These are phyloP conservation scores for Aquilaria sinensis DNA, from an alignment of 345 rosid genomes.

Conservation along the genomic window DNA sequence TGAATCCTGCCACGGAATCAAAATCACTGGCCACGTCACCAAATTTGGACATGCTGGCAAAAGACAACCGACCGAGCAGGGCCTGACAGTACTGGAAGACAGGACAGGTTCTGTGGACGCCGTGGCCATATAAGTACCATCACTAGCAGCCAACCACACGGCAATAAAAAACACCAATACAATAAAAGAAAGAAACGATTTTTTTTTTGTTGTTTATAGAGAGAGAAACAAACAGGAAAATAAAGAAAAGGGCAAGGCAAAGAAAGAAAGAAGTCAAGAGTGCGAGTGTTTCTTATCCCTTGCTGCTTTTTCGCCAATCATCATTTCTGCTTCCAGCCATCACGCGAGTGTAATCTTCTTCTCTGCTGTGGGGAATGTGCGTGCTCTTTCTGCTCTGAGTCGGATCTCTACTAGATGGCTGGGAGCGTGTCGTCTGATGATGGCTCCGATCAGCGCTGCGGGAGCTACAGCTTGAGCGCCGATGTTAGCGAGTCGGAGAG, in stretches of 20 bases:
- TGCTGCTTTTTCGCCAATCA: conserved; percentile 2
- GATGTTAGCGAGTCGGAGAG: conserved; percentile 97
- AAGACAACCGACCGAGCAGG: too few species aligned
- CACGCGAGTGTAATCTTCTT: neutral
- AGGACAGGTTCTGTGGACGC: too few species aligned
- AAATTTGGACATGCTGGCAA: too few species aligned
- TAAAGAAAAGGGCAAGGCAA: too few species aligned
- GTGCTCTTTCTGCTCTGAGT: conserved; percentile 17
- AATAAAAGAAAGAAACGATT: too few species aligned
- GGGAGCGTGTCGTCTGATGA: conserved; percentile 71
- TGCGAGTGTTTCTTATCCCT: neutral
- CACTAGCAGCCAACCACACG: too few species aligned
- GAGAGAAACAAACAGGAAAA: neutral
- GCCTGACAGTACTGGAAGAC: too few species aligned
- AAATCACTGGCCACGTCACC: too few species aligned
- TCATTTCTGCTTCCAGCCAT: conserved; percentile 3
- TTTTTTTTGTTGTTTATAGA: neutral
- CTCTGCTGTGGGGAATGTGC: conserved; percentile 12
- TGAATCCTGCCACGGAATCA: too few species aligned
- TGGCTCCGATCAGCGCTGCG: conserved; percentile 60
- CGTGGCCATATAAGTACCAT: too few species aligned
- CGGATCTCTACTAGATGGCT: conserved; percentile 28
- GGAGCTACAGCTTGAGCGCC: conserved; percentile 91
- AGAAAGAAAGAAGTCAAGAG: too few species aligned
- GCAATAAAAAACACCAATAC: too few species aligned